Evolutionary conservation across 139 green algal genomes (phyloP), one percentile per base, ranked within the genome.

Genomic region (Pleodorina starrii): DNA sequence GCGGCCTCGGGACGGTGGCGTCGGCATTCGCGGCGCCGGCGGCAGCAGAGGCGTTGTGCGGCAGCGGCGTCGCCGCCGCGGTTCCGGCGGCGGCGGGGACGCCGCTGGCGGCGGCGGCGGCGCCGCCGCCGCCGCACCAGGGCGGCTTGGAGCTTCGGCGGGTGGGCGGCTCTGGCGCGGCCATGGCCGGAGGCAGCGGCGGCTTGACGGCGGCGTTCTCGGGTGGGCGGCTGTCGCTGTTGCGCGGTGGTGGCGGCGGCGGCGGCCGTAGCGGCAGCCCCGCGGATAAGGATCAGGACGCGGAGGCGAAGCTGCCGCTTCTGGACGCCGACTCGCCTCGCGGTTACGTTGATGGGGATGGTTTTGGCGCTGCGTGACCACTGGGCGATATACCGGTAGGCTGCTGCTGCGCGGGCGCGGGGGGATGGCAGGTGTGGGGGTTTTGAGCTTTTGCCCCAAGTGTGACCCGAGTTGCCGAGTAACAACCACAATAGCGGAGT

Each of bases 261-360:
- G 7, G 25, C 27, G 25, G 75, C n/a, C 9, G 75, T 5, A 36
- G 72, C 27, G 42, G 72, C 27, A 21, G 72, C 42, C 40, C 19
- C 40, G 42, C 23, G 4, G 76, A 69, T 46, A 6, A 40, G 40
- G 72, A 80, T 7, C 5, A 21, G 14, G 72, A 80, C 72, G 16
- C 46, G 51, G 76, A 84, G 5, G n/a, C 50, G 7, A 84, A 84
- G 76, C 16, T 63, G 76, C 76, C 76, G 46, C 46, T 84, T 46
- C 76, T 84, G 32, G 76, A 48, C 27, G 23, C 44, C 74, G 27
- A 63, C 46, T 6, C 46, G 44, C 25, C 44, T n/a, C 44, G 63
- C 16, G 32, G 63, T 23, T 19, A 66, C 54, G 54, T 17, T 60
- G 50, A 14, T n/a, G n/a, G n/a, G n/a, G n/a, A n/a, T n/a, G n/a